Base-by-base conservation (phyloP, 805 yeast species). In the Hagleromyces aurorensis region DNA sequence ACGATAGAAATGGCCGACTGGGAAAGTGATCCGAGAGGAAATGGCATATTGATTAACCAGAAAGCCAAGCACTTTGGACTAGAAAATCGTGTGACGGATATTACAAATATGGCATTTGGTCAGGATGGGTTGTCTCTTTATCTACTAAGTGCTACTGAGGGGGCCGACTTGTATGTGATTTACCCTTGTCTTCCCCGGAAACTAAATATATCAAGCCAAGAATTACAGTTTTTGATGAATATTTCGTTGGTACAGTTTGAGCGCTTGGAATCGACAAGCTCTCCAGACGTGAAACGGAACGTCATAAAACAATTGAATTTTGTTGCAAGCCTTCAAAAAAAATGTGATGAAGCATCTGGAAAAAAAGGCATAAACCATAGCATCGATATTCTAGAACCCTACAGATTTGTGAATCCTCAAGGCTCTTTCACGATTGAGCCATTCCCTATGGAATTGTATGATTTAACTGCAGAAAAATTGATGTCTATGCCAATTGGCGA, bases 111-210 rank as follows among this genome's bases (percentile, higher is more conserved):
- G 7, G 23, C 38, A 6, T 50, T 57, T 17, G 41, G 57, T 25
- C 27, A 37, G 12, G 78, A 77, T 8, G 62, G 65, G 3, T 43
- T 78, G 29, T 66, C 81, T 0, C 53, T 80, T 13, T 74, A 69
- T 43, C 46, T 77, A 6, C 43, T 74, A 30, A 67, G 40, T 25
- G 17, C 67, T 7, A 47, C 56, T 7, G 79, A 73, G 30, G 75
- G 78, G 11, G 48, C 50, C 9, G 82, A 79, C 38, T 36, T 81
- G 1, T 77, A 67, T 43, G 59, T 69, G 1, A 55, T 80, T 3
- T 72, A 68, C 38, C 91, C 91, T n/a, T 77, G 76, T 48, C 43
- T 70, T 13, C 84, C 87, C 0, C 21, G 40, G 6, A 24, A 20
- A 7, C 16, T 47, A 6, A 16, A 23, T 5, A 16, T 46, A 7